Conservation (phyloP, 805 yeast species). For the Hanseniaspora jakobsenii region DNA sequence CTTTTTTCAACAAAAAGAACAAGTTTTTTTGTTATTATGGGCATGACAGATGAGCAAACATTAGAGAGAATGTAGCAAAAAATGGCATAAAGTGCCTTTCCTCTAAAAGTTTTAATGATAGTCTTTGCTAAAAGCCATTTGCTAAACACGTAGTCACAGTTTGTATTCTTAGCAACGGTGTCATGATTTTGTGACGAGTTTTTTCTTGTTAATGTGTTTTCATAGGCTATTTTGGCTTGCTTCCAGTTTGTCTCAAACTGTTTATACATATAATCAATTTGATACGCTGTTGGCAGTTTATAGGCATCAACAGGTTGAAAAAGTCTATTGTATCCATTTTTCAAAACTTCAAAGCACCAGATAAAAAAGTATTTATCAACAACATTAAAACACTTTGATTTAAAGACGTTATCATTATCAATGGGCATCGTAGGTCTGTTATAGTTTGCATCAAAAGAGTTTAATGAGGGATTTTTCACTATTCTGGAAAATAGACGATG, state of each 20-base stretch:
- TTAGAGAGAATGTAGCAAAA: constrained; percentile 39
- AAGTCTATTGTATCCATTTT: constrained; percentile 61
- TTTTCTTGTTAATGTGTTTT: no score
- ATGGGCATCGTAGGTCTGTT: constrained; percentile 8
- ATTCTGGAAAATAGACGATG: constrained; percentile 2
- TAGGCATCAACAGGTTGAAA: constrained; percentile 53
- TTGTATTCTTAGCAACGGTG: no score
- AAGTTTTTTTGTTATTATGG: constrained; percentile 52
- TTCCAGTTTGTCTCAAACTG: constrained; percentile 30
- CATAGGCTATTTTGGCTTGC: constrained; percentile 25
- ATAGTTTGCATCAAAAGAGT: constrained; percentile 7
- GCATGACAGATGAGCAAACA: constrained; percentile 41
- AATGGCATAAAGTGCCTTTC: constrained; percentile 36
- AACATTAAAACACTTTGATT: constrained; percentile 5
- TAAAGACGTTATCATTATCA: constrained; percentile 11
- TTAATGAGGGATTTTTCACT: not conserved
- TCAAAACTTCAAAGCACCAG: constrained; percentile 58
- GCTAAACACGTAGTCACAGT: constrained; percentile 25
- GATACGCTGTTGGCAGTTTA: constrained; percentile 33
- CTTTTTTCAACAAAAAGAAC: constrained; percentile 51
- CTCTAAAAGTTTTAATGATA: constrained; percentile 38
- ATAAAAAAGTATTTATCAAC: constrained; percentile 34
- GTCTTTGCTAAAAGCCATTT: constrained; percentile 31
- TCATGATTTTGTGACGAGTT: no score
- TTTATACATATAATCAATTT: constrained; percentile 33